Conservation (phyloP, 768 basidiomycete species). For the Amanita pseudoporphyria region DNA sequence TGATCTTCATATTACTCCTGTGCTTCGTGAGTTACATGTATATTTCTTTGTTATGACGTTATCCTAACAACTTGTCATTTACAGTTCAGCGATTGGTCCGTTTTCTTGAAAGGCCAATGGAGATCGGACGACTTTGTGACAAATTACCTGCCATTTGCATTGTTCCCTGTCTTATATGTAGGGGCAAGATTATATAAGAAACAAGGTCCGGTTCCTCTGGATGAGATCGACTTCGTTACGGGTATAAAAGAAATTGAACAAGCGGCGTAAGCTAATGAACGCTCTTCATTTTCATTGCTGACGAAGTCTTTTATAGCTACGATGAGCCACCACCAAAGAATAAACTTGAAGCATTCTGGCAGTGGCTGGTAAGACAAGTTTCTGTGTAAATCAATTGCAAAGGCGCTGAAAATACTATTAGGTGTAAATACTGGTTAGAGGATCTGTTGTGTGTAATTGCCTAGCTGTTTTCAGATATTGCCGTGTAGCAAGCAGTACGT, state of each 20-base stretch:
- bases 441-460: neutral
- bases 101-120: constrained; percentile 35
- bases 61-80: neutral
- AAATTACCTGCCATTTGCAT: constrained; percentile 61
- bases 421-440: constrained; percentile 9
- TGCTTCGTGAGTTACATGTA: constrained; percentile 42
- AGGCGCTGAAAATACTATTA: constrained; percentile 3
- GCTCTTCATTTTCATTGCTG: neutral
- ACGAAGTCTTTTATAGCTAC: constrained; percentile 23
- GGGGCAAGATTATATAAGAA: constrained; percentile 46
- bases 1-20: constrained; percentile 35
- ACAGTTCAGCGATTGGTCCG: constrained; percentile 36
- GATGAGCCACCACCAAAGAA: constrained; percentile 70
- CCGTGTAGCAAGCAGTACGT: too few relatives aligned
- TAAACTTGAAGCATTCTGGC: constrained; percentile 62
- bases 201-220: constrained; percentile 31
- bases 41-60: neutral
- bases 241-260: constrained; percentile 65
- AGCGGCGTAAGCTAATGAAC: constrained; percentile 31
- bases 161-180: constrained; percentile 71
- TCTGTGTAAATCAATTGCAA: neutral
- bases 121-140: constrained; percentile 64
- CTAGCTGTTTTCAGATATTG: neutral
- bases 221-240: constrained; percentile 81
- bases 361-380: constrained; percentile 56